Base-by-base conservation (phyloP, 2,329 filamentous ascomycete species). In the Chaetomiaceae sp. region DNA sequence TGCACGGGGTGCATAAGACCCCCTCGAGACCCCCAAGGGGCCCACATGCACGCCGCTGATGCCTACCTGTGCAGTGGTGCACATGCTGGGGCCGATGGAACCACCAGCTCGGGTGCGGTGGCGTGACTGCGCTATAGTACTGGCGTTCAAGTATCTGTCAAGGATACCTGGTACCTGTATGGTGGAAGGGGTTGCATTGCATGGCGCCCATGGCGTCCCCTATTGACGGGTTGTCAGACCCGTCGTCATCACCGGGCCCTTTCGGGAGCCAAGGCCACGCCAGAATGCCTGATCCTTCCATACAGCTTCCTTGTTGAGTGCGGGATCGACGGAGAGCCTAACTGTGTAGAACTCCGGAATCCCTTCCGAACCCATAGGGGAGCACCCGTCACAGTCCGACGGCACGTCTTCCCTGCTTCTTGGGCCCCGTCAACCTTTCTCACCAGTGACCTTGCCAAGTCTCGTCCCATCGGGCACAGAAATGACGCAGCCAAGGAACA, bases 101-200 rank as follows among this genome's bases (percentile, higher is more conserved):
- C 57, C 57, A 53, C 15, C 51, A 55, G 51, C 42, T 53, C 36
- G 52, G 57, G 50, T 54, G 48, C 20, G 42, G 54, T 56, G 54
- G 54, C 46, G 47, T 53, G 51, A 53, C 54, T 43, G 47, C 33
- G 11, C 15, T n/a, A 9, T 20, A 40, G 37, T 12, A 27, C 45
- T 50, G 46, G 49, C 38, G 33, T 45, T 42, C n/a, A 14, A 23
- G 23, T 15, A 31, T n/a, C 39, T 23, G 31, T 47, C 19, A 29
- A 29, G 51, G 39, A n/a, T n/a, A n/a, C n/a, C n/a, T n/a, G n/a
- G n/a, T n/a, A n/a, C 29, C 25, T 33, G 29, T 17, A 54, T 54
- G 54, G 53, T 4, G 36, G 12, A 44, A 37, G 46, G 46, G 53
- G 53, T 53, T 56, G 45, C 56, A 58, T 56, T 46, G 53, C 53